phyloP scores from a whole-genome alignment of 2,329 filamentous ascomycete genomes.

The Apiospora aurea region DNA sequence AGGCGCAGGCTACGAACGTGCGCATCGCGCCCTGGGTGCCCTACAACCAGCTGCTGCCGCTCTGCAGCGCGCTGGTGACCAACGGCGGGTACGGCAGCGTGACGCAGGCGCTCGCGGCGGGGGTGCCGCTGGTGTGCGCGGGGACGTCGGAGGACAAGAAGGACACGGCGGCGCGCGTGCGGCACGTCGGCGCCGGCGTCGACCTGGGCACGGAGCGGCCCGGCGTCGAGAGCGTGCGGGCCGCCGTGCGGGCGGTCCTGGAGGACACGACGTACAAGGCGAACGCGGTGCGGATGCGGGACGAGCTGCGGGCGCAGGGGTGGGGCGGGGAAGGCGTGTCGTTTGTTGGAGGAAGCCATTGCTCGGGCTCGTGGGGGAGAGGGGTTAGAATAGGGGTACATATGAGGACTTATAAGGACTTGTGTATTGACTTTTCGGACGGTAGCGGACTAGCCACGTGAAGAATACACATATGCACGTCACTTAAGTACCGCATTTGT shows the following conservation, averaged over 20 bases:
- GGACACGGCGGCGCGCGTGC: slow-evolving; percentile 21
- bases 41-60: slow-evolving; percentile 18
- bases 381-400: neutral
- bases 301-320: neutral
- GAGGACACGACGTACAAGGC: neutral
- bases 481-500: no score
- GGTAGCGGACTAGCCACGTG: neutral
- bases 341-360: neutral
- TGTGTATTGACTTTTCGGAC: neutral
- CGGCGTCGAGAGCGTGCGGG: neutral
- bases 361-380: neutral
- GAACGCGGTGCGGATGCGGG: neutral
- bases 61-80: slow-evolving; percentile 17
- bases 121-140: slow-evolving; percentile 21
- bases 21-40: slow-evolving; percentile 21
- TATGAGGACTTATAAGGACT: neutral
- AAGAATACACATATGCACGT: neutral
- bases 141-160: slow-evolving; percentile 23
- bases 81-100: slow-evolving; percentile 24
- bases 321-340: neutral
- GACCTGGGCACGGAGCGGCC: slow-evolving; percentile 12
- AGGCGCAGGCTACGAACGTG: neutral
- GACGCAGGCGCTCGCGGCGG: slow-evolving; percentile 22
- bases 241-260: neutral
- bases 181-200: slow-evolving; percentile 15